These are phyloP conservation scores for Pseudomassariella vexata DNA, from an alignment of 2,329 filamentous ascomycete species.

Conservation along the genomic window DNA sequence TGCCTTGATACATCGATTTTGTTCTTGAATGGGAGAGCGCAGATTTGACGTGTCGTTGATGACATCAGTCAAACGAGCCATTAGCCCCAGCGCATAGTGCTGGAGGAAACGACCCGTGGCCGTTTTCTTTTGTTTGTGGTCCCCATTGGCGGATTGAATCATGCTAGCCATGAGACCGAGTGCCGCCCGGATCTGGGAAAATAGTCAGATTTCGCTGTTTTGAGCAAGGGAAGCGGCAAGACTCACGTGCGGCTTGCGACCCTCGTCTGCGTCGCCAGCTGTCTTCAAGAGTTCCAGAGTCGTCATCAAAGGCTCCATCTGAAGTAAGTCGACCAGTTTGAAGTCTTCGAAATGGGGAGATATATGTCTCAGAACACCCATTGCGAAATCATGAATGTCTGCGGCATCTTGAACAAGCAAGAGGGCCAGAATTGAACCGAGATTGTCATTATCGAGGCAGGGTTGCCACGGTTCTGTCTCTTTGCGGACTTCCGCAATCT, in stretches of 20 bases:
- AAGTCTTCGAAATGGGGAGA: slow-evolving; percentile 64
- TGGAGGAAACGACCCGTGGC: slow-evolving; percentile 72
- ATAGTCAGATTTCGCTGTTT: slow-evolving; percentile 17
- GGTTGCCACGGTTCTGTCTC: slow-evolving; percentile 56
- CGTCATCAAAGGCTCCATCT: slow-evolving; percentile 68
- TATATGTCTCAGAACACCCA: slow-evolving; percentile 62
- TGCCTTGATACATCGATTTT: slow-evolving; percentile 70
- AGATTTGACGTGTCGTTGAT: slow-evolving; percentile 62
- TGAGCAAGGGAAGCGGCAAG: slow-evolving; percentile 1
- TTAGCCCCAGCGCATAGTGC: slow-evolving; percentile 77
- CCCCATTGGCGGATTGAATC: slow-evolving; percentile 32
- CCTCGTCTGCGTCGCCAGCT: slow-evolving; percentile 61
- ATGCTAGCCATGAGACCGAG: slow-evolving; percentile 39
- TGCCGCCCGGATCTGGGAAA: slow-evolving; percentile 38
- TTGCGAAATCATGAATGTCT: slow-evolving; percentile 58
- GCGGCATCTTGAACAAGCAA: slow-evolving; percentile 51
- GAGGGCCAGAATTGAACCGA: slow-evolving; percentile 53
- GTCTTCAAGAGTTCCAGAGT: slow-evolving; percentile 78
- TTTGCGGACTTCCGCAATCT: slow-evolving; percentile 72
- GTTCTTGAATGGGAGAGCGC: slow-evolving; percentile 57
- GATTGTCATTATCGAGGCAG: slow-evolving; percentile 50
- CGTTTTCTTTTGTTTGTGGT: slow-evolving; percentile 39
- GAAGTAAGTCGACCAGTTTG: slow-evolving; percentile 63
- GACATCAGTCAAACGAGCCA: slow-evolving; percentile 72
- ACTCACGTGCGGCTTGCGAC: slow-evolving; percentile 52